Base-by-base conservation (phyloP, 2,329 filamentous ascomycete species). In the Ophiostoma pallidulum region DNA sequence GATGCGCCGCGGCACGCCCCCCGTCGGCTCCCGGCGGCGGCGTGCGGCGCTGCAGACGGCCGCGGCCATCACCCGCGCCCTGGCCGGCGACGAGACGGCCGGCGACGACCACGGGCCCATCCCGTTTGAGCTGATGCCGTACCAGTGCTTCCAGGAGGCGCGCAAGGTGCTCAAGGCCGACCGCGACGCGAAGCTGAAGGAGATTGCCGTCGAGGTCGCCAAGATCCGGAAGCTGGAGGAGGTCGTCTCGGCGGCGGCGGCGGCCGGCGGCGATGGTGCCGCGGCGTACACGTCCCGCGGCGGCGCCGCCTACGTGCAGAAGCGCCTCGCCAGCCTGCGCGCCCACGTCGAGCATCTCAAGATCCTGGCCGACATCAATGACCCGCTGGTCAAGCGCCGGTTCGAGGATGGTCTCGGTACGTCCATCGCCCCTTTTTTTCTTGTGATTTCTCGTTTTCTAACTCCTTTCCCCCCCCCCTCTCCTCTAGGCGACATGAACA, bases 91-190 rank as follows among this genome's bases (percentile, higher is more conserved):
- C 24, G 43, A 39, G 22, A 18, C 37, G 22, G 44, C 45, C 31
- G 40, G 36, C 37, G 7, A n/a, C 3, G 14, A 31, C 70, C 58
- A 76, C 70, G 32, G 68, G 74, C 76, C 83, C 58, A 70, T 95
- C 42, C 88, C 90, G 22, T 96, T 98, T 62, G 88, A 95, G 70
- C 85, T 91, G 62, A 72, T 98, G 56, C 92, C 92, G 16, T 98
- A 94, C 69, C 91, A 97, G 74, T 92, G 87, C 67, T 98, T 97
- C 71, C 92, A 98, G 68, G 90, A 96, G 69, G 92, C 92, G 35
- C 80, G 90, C 53, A 86, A 88, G 63, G 68, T 97, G 41, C 71
- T 98, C 48, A 74, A 80, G 45, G 78, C 78, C 47, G 92, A 98
- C 63, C 79, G 91, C 35, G 72, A 81, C 55, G 78, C 91, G 66